phyloP scores from a whole-genome alignment of 148 eudicot species.

The Chenopodium berlandieri region DNA sequence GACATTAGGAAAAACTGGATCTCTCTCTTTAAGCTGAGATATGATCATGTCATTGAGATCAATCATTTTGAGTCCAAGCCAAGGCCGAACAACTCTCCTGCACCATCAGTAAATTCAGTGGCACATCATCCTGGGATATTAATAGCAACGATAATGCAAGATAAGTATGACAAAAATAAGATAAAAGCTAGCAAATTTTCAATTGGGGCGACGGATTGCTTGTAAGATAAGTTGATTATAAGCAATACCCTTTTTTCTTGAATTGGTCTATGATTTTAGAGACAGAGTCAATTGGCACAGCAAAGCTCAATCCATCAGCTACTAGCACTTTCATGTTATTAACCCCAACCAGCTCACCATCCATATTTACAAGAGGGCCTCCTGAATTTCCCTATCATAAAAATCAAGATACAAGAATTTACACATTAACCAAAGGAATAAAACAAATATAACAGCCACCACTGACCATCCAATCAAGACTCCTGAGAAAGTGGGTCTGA shows the following conservation, averaged over 20 bases:
- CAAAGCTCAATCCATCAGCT: conserved; percentile 87
- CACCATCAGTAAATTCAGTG: conserved; percentile 17
- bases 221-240: not conserved
- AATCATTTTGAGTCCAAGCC: conserved; percentile 72
- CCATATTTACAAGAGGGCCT: conserved; percentile 90
- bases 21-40: conserved; percentile 59
- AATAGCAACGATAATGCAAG: not conserved
- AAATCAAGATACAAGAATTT: not conserved
- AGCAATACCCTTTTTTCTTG: conserved; percentile 69
- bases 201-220: not conserved
- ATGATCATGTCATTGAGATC: conserved; percentile 66
- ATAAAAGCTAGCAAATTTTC: not conserved
- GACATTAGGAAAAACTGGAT: conserved; percentile 50
- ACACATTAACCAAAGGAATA: not conserved
- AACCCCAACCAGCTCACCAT: conserved; percentile 90
- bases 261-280: conserved; percentile 78
- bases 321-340: conserved; percentile 75
- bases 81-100: conserved; percentile 77
- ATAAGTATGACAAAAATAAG: not conserved
- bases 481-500: not conserved
- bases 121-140: not conserved
- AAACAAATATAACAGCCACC: not conserved
- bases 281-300: conserved; percentile 92
- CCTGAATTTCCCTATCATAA: conserved; percentile 84
- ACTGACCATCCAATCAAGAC: not conserved